Conservation (phyloP, 2,329 filamentous ascomycete genomes). For the Hypoxylon sp. region DNA sequence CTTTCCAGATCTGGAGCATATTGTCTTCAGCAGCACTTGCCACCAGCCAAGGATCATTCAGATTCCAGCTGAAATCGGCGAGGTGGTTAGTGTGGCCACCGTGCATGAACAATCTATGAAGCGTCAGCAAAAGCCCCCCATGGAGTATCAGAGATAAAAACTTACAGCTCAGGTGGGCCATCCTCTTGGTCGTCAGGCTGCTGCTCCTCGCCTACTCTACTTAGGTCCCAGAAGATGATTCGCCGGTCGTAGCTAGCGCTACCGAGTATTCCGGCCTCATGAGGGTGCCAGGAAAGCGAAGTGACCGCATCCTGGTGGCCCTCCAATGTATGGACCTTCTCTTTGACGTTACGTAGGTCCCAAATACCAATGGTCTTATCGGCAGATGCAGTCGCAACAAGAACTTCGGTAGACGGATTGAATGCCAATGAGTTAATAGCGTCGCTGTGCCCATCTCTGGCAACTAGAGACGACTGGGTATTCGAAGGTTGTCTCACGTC, state of each 20-base stretch:
- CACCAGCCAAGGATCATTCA: slow-evolving; percentile 96
- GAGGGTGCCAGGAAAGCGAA: slow-evolving; percentile 94
- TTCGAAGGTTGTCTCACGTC: slow-evolving; percentile 81
- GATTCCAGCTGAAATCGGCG: slow-evolving; percentile 98
- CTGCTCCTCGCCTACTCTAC: slow-evolving; percentile 92
- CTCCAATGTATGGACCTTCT: slow-evolving; percentile 90
- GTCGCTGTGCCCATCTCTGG: slow-evolving; percentile 83
- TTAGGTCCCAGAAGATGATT: slow-evolving; percentile 97
- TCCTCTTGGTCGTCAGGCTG: slow-evolving; percentile 95
- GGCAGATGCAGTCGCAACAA: slow-evolving; percentile 92
- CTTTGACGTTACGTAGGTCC: slow-evolving; percentile 92
- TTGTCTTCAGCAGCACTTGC: slow-evolving; percentile 98
- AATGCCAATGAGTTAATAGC: slow-evolving; percentile 97
- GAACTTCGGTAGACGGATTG: slow-evolving; percentile 90
- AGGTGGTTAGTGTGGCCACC: slow-evolving; percentile 97
- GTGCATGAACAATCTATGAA: slow-evolving; percentile 91
- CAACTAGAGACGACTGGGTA: slow-evolving; percentile 77
- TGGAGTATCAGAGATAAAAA: slow-evolving; percentile 46
- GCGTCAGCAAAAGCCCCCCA: slow-evolving; percentile 30
- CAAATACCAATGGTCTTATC: slow-evolving; percentile 96
- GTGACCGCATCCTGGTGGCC: slow-evolving; percentile 92
- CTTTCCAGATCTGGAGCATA: slow-evolving; percentile 94
- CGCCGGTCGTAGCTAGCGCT: slow-evolving; percentile 94
- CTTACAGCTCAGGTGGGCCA: slow-evolving; percentile 92
- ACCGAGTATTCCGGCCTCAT: slow-evolving; percentile 87